phyloP scores from a whole-genome alignment of 768 basidiomycete genomes.

The Boletus rubropictus region DNA sequence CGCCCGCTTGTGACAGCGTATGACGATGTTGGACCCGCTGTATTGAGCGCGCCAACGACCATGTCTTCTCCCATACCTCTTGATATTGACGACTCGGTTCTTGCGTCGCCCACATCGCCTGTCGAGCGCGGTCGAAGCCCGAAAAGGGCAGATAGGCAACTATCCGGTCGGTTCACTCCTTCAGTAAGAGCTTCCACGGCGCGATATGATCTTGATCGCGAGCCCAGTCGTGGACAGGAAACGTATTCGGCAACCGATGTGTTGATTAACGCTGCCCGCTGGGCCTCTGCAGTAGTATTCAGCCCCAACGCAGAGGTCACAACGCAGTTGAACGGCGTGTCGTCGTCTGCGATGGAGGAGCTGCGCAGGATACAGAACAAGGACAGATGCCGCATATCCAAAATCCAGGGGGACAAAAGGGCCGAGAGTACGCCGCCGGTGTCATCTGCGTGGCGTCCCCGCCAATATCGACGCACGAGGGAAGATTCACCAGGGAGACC shows the following conservation, averaged over 20 bases:
- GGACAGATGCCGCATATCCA: background rate
- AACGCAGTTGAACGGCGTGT: conserved; percentile 10
- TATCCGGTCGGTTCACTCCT: conserved; percentile 14
- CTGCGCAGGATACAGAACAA: conserved; percentile 19
- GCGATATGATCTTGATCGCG: conserved; percentile 20
- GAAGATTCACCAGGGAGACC: conserved; percentile 11
- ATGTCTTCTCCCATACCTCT: conserved; percentile 20
- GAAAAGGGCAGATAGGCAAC: conserved; percentile 13
- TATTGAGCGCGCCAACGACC: conserved; percentile 14
- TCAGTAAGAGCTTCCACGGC: conserved; percentile 23
- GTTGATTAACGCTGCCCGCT: conserved; percentile 25
- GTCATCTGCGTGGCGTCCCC: conserved; percentile 17
- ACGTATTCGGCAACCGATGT: conserved; percentile 18
- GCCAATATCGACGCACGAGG: conserved; percentile 9
- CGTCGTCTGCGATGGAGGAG: conserved; percentile 16
- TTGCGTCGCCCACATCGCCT: conserved; percentile 17
- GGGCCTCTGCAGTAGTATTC: conserved; percentile 22
- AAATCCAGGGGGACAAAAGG: conserved; percentile 11
- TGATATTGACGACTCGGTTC: conserved; percentile 25
- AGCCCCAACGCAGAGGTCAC: conserved; percentile 22
- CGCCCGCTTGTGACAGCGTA: conserved; percentile 24
- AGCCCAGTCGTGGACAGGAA: conserved; percentile 19
- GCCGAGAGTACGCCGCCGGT: conserved; percentile 30
- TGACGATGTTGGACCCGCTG: conserved; percentile 19
- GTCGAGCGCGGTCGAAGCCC: conserved; percentile 28